Base-by-base conservation (phyloP, 1,284 basidiomycete species). In the Trametes polyzona region DNA sequence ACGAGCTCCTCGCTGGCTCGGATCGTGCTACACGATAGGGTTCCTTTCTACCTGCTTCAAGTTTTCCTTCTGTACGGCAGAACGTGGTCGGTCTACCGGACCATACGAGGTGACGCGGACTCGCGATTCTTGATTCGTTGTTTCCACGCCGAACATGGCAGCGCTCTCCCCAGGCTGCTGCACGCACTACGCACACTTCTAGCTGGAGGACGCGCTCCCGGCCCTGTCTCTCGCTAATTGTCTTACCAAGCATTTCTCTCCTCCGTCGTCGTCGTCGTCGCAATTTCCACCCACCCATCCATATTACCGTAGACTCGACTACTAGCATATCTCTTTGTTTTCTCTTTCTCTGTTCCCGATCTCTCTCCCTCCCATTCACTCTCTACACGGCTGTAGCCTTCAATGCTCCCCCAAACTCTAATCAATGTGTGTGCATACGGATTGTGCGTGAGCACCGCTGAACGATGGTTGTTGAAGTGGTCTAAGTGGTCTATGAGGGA, bases 1-100 rank as follows among this genome's bases (percentile, higher is more conserved):
- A 93, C 65, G 89, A 87, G 71, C 80, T 99, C 65, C 76, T 99
- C 27, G 87, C 85, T 52, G 96, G 96, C 29, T 95, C 93, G 40
- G 93, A 95, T 54, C 63, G 61, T 16, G 54, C 50, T 16, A 47
- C 48, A 12, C 53, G 58, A 41, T 58, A 37, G 43, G 17, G n/a
- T 17, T 19, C 16, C 36, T 35, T 21, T 36, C 52, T 24, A 6
- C 29, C 30, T 24, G 10, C 44, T 41, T 10, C 10, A 9, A 26
- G 11, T 49, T 17, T 44, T 29, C 43, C 32, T 11, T 16, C 36
- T 36, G 40, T 37, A 50, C 47, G 51, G n/a, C n/a, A n/a, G n/a
- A n/a, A n/a, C n/a, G n/a, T n/a, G n/a, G n/a, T n/a, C n/a, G n/a
- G n/a, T n/a, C n/a, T n/a, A n/a, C n/a, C n/a, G n/a, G 53, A 55